Evolutionary conservation across 2,329 filamentous ascomycete genomes (phyloP), one percentile per base, ranked within the genome.

Genomic region (Pseudophaeomoniella oleicola): DNA sequence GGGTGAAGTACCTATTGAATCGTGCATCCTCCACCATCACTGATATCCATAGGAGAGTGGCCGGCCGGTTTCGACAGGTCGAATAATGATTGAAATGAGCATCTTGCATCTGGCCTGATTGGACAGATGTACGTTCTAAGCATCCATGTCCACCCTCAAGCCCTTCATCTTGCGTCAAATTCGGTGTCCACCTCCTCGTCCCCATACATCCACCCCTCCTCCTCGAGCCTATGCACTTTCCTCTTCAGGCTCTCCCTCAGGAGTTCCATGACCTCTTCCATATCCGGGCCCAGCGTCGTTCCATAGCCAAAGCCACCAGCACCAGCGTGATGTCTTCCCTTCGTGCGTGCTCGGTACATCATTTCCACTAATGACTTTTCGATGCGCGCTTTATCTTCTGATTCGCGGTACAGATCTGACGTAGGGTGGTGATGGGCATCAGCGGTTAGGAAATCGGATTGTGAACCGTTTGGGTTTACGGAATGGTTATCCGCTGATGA

Each of bases 171-270:
- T n/a, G n/a, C n/a, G n/a, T n/a, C n/a, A n/a, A n/a, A n/a, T 62
- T 50, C 79, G 75, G 38, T 67, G 72, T 75, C 42, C 38, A 39
- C 27, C 42, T 19, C 4, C 13, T 29, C 34, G 27, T 38, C 44
- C 18, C 46, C 83, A 58, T 81, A 93, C 78, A 93, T 92, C 86
- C 86, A 94, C 49, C 78, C 81, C 50, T 94, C 86, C 35, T 90
- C 81, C 15, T 81, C 71, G 35, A 93, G 60, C 11, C 78, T 75
- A 12, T 73, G 71, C 2, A 86, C 79, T 53, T 85, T 84, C 40
- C 73, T 73, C 46, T 74, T 67, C 37, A 92, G 62, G 53, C 78
- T 86, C 19, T 75, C 71, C 44, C 74, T 72, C 34, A 86, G 71
- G 15, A 75, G 69, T 44, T 80, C 75, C 16, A 85, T 63, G 3